phyloP scores from a whole-genome alignment of 805 yeast genomes.

The Sugiyamaella americana region DNA sequence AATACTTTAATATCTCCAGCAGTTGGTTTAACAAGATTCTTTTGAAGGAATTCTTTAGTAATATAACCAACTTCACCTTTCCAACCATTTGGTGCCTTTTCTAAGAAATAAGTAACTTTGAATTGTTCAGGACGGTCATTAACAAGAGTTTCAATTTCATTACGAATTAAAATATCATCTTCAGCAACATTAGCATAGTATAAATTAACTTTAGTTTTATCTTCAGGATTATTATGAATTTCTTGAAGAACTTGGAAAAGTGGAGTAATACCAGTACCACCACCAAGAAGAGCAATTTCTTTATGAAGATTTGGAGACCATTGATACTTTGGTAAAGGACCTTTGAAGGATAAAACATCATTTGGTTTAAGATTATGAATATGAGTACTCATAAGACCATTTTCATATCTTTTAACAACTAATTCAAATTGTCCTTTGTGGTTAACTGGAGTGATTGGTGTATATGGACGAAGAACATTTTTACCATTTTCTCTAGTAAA shows the following conservation, averaged over 20 bases:
- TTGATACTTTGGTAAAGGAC: constrained; percentile 87
- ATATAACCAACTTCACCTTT: constrained; percentile 69
- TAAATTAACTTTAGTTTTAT: constrained; percentile 84
- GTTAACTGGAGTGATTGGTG: constrained; percentile 72
- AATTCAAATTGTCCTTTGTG: constrained; percentile 71
- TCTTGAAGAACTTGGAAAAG: constrained; percentile 79
- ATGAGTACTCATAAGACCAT: constrained; percentile 79
- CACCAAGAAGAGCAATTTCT: constrained; percentile 79
- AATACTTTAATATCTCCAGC: constrained; percentile 66
- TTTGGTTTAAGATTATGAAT: constrained; percentile 61
- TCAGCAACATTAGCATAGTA: constrained; percentile 75
- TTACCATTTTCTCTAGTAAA: constrained; percentile 68
- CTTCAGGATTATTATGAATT: constrained; percentile 71
- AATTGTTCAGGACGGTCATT: constrained; percentile 70
- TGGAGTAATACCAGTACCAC: constrained; percentile 97
- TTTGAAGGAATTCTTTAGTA: constrained; percentile 61
- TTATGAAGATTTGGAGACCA: constrained; percentile 83
- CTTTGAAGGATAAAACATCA: constrained; percentile 86
- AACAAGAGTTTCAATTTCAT: constrained; percentile 67
- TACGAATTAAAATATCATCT: constrained; percentile 74
- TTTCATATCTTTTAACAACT: constrained; percentile 76
- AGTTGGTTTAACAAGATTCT: constrained; percentile 57
- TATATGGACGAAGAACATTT: constrained; percentile 74
- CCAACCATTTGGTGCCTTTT: constrained; percentile 46
- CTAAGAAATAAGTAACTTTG: constrained; percentile 72